phyloP scores from a whole-genome alignment of 345 rosid species.

The Aquilaria sinensis region DNA sequence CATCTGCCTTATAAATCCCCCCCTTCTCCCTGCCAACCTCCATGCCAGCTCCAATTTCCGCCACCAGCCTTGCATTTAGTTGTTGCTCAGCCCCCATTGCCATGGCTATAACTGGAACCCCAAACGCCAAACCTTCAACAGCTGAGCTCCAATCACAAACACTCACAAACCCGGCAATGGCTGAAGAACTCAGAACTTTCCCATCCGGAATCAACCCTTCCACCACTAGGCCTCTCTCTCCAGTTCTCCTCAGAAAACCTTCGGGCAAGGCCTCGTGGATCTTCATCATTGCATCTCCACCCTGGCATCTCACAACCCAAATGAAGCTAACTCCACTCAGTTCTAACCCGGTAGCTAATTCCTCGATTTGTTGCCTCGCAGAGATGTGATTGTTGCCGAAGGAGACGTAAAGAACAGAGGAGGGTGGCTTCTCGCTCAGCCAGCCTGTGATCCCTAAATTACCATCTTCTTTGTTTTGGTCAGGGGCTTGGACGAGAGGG shows the following conservation, averaged over 20 bases:
- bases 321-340: constrained; percentile 21
- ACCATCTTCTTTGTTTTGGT: constrained; percentile 2
- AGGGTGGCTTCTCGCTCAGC: constrained; percentile 14
- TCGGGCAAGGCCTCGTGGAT: constrained; percentile 20
- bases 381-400: constrained; percentile 28
- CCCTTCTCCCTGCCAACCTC: constrained; percentile 21
- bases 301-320: constrained; percentile 26
- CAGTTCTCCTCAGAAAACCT: constrained; percentile 18
- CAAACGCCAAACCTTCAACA: constrained; percentile 22
- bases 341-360: constrained; percentile 28
- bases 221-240: constrained; percentile 19
- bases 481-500: constrained; percentile 24
- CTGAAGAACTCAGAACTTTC: constrained; percentile 16
- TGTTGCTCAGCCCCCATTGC: constrained; percentile 31
- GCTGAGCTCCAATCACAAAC: constrained; percentile 34
- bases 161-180: constrained; percentile 32
- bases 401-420: constrained; percentile 19
- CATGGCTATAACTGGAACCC: constrained; percentile 33
- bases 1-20: constrained; percentile 7
- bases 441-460: constrained; percentile 13
- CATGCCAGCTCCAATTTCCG: constrained; percentile 23
- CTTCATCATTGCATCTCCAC: background rate
- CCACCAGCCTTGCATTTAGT: constrained; percentile 21
- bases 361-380: constrained; percentile 23
- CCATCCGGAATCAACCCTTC: constrained; percentile 34